Evolutionary conservation across 805 yeast species (phyloP).

Genomic region (Pichia eremophila): DNA sequence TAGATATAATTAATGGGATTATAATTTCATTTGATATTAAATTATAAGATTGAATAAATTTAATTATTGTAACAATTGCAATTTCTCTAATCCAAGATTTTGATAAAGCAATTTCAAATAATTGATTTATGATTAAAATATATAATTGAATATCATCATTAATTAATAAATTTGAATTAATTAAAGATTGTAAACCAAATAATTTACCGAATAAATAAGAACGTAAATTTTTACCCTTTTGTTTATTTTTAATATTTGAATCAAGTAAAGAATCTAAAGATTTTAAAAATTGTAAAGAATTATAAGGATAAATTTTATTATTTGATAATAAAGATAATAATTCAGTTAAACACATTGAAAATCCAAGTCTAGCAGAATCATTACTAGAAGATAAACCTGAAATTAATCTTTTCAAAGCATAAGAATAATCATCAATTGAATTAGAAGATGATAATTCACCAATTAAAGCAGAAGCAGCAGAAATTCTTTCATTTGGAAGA

Average conservation of each 20-base stretch:
- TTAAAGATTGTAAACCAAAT: slow-evolving; percentile 72
- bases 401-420: slow-evolving; percentile 69
- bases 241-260: slow-evolving; percentile 29
- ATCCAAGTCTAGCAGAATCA: slow-evolving; percentile 80
- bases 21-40: slow-evolving; percentile 12
- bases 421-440: slow-evolving; percentile 59
- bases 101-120: slow-evolving; percentile 47
- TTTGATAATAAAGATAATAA: slow-evolving; percentile 30
- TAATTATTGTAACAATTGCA: slow-evolving; percentile 59
- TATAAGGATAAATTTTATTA: slow-evolving; percentile 13
- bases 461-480: slow-evolving; percentile 59
- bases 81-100: slow-evolving; percentile 89
- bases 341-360: slow-evolving; percentile 80
- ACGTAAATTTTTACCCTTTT: slow-evolving; percentile 78
- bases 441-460: slow-evolving; percentile 42
- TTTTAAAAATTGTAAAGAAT: slow-evolving; percentile 22
- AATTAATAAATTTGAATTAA: slow-evolving; percentile 40
- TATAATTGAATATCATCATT: slow-evolving; percentile 18
- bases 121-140: slow-evolving; percentile 31
- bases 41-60: slow-evolving; percentile 30
- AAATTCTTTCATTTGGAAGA: slow-evolving; percentile 57
- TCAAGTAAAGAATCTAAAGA: slow-evolving; percentile 29
- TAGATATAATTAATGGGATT: slow-evolving; percentile 24
- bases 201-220: slow-evolving; percentile 72
- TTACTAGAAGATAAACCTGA: slow-evolving; percentile 76